These are phyloP conservation scores for Trametopsis cervina DNA, from an alignment of 768 basidiomycete species.

Conservation along the genomic window DNA sequence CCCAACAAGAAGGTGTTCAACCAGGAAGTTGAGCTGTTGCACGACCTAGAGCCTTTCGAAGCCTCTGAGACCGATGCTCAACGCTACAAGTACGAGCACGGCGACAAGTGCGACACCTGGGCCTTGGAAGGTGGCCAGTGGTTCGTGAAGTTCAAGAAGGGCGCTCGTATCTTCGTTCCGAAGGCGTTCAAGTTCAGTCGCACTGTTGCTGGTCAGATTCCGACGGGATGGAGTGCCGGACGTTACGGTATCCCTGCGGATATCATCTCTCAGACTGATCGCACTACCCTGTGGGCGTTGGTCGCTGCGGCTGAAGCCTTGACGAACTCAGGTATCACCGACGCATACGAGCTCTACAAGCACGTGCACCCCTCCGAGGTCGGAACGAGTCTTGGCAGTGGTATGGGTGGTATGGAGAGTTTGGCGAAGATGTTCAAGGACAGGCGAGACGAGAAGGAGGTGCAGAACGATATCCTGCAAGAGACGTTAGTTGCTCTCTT, in stretches of 20 bases:
- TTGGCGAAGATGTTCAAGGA: slow-evolving; percentile 98
- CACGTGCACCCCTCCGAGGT: slow-evolving; percentile 95
- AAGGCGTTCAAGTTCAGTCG: slow-evolving; percentile 95
- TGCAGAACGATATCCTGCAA: slow-evolving; percentile 97
- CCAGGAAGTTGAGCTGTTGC: slow-evolving; percentile 93
- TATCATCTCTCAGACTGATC: slow-evolving; percentile 90
- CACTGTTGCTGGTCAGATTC: slow-evolving; percentile 91
- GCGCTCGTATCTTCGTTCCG: slow-evolving; percentile 86
- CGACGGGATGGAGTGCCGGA: slow-evolving; percentile 95
- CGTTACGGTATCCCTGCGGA: slow-evolving; percentile 97
- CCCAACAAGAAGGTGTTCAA: slow-evolving; percentile 97
- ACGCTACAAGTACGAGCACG: slow-evolving; percentile 95
- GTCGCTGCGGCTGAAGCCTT: slow-evolving; percentile 93
- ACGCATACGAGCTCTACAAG: slow-evolving; percentile 97
- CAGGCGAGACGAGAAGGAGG: slow-evolving; percentile 94
- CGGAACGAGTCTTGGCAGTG: slow-evolving; percentile 89
- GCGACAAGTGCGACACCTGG: slow-evolving; percentile 95
- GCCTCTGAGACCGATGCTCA: slow-evolving; percentile 85
- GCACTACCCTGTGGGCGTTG: slow-evolving; percentile 90
- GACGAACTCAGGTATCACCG: slow-evolving; percentile 94
- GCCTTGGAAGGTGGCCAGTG: slow-evolving; percentile 87
- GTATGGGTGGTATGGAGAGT: slow-evolving; percentile 94
- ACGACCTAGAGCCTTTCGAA: slow-evolving; percentile 95
- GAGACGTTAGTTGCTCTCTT: slow-evolving; percentile 70
- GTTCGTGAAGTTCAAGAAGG: slow-evolving; percentile 99